These are phyloP conservation scores for Elongisporangium prolatum DNA, from an alignment of 352 stramenopile species.

Conservation along the genomic window DNA sequence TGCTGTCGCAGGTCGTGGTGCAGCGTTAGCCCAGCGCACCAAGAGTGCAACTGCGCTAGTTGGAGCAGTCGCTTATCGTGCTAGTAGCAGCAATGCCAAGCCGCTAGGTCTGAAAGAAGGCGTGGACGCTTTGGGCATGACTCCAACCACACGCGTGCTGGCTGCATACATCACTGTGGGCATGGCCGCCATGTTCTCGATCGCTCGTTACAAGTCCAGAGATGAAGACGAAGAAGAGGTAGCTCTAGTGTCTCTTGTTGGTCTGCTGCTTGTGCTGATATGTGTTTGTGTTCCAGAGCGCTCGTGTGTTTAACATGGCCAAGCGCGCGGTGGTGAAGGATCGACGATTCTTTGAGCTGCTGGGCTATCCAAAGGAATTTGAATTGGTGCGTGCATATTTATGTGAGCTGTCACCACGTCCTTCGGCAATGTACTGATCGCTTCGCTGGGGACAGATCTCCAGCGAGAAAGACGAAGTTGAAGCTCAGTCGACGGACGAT, in stretches of 20 bases:
- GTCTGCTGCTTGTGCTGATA: not conserved
- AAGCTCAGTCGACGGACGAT: slow-evolving; percentile 7
- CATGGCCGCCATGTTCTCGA: slow-evolving; percentile 44
- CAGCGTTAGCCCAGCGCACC: not conserved
- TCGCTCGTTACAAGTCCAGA: slow-evolving; percentile 58
- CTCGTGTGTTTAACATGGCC: slow-evolving; percentile 70
- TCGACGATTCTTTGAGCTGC: slow-evolving; percentile 58
- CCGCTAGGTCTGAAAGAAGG: slow-evolving; percentile 47
- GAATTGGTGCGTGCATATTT: slow-evolving; percentile 26
- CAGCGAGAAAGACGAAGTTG: slow-evolving; percentile 6
- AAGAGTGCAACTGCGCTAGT: not conserved
- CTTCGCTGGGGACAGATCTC: slow-evolving; percentile 18
- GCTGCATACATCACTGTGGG: slow-evolving; percentile 48
- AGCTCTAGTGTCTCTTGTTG: not conserved
- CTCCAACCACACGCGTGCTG: slow-evolving; percentile 53
- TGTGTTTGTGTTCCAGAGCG: slow-evolving; percentile 22
- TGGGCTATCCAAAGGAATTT: slow-evolving; percentile 75
- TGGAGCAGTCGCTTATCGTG: slow-evolving; percentile 8
- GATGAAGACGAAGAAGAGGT: slow-evolving; percentile 53
- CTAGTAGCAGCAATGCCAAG: slow-evolving; percentile 12
- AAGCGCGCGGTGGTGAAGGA: slow-evolving; percentile 75
- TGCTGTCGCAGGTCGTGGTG: not conserved
- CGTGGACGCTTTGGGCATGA: slow-evolving; percentile 18
- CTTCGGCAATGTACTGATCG: no score
- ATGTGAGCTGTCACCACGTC: no score